Conservation (phyloP, 495 filamentous ascomycete genomes). For the Aspergillus panamensis region DNA sequence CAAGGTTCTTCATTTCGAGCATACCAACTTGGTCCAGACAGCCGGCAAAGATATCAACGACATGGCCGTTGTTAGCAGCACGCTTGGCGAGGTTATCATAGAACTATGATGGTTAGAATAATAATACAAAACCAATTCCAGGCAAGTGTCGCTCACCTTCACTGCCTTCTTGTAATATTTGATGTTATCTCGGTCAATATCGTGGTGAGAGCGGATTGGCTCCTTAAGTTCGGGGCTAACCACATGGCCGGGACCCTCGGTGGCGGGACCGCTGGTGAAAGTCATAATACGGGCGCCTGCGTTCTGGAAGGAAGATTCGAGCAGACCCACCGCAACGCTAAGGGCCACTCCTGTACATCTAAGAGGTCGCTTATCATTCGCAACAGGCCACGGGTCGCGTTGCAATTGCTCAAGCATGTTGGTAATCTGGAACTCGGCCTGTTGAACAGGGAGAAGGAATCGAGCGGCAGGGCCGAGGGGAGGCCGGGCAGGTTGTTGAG, state of each 20-base stretch:
- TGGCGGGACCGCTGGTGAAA: conserved; percentile 92
- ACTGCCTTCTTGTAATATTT: conserved; percentile 99
- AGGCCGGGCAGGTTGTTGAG: conserved; percentile 73
- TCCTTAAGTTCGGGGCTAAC: conserved; percentile 97
- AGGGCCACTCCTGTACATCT: conserved; percentile 96
- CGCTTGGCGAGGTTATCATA: conserved; percentile 97
- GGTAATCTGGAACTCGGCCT: conserved; percentile 97
- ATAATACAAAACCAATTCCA: background rate
- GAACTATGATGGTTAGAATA: conserved; percentile 59
- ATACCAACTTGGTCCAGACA: conserved; percentile 98
- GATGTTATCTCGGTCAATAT: conserved; percentile 98
- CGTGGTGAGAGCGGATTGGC: conserved; percentile 96
- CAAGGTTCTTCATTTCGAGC: conserved; percentile 96
- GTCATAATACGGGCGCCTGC: conserved; percentile 94
- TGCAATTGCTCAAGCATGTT: conserved; percentile 95
- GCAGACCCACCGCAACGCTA: conserved; percentile 86
- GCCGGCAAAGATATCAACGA: conserved; percentile 96
- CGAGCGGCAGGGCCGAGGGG: conserved; percentile 78
- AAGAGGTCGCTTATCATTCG: conserved; percentile 86
- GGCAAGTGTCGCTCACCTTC: conserved; percentile 58
- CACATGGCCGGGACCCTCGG: conserved; percentile 94
- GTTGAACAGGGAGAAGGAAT: conserved; percentile 91
- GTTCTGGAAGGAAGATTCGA: conserved; percentile 95
- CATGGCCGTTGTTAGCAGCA: conserved; percentile 92
- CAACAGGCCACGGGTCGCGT: conserved; percentile 96